Conservation (phyloP, 208 protist genomes). For the Porcisia deanei region DNA sequence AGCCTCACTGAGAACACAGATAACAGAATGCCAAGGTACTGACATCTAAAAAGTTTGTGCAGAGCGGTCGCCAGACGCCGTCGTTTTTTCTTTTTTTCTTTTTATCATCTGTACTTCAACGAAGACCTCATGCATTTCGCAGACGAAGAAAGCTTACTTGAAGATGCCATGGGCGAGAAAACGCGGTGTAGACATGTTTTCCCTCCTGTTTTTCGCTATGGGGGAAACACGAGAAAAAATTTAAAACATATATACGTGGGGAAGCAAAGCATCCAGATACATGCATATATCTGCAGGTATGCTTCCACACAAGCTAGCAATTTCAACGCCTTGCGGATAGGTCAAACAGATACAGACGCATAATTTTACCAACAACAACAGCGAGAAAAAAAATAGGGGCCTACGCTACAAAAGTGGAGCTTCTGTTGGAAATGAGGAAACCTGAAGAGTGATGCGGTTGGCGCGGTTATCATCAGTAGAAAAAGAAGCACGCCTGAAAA, state of each 20-base stretch:
- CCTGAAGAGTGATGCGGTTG: not conserved
- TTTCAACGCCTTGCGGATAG: not conserved
- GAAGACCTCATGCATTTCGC: not conserved
- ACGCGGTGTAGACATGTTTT: slow-evolving; percentile 1
- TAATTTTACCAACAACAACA: not conserved
- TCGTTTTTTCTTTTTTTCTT: not conserved
- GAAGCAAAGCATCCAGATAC: too few relatives aligned
- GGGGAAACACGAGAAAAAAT: slow-evolving; percentile 1
- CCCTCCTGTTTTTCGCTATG: not conserved
- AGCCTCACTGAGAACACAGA: not conserved
- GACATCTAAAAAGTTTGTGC: not conserved
- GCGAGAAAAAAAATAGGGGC: slow-evolving; percentile 1
- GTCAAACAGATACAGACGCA: not conserved
- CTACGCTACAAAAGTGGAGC: slow-evolving; percentile 16
- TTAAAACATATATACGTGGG: not conserved
- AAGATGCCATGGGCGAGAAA: not conserved
- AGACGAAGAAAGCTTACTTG: not conserved
- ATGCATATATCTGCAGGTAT: not conserved
- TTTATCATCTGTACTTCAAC: not conserved
- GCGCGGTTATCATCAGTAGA: not conserved
- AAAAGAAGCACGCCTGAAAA: slow-evolving; percentile 72
- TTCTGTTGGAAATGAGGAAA: slow-evolving; percentile 38
- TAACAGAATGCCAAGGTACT: not conserved
- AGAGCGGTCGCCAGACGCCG: not conserved
- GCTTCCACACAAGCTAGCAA: not conserved